Conservation (phyloP, 2,329 filamentous ascomycete genomes). For the Fusarium nisikadoi region DNA sequence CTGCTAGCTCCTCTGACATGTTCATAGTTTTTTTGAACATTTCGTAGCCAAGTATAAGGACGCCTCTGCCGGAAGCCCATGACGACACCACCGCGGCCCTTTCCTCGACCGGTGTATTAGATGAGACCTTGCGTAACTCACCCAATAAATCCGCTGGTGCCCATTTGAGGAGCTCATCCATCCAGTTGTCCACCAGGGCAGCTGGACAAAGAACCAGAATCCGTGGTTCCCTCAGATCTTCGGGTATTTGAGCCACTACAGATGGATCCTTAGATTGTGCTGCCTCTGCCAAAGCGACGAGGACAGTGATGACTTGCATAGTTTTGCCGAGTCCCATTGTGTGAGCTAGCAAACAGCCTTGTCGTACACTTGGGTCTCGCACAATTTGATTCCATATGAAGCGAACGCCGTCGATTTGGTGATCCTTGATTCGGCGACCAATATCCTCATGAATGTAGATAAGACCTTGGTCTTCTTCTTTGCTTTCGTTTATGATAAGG, state of each 20-base stretch:
- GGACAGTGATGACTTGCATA: slow-evolving; percentile 88
- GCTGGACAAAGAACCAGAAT: slow-evolving; percentile 82
- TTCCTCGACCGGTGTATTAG: slow-evolving; percentile 47
- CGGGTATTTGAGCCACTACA: slow-evolving; percentile 74
- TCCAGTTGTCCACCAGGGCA: slow-evolving; percentile 82
- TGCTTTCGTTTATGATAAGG: slow-evolving; percentile 75
- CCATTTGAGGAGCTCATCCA: slow-evolving; percentile 80
- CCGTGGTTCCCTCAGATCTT: slow-evolving; percentile 68
- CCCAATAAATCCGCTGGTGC: slow-evolving; percentile 66
- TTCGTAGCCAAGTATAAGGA: slow-evolving; percentile 80
- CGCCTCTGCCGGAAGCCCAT: slow-evolving; percentile 75
- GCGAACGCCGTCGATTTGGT: slow-evolving; percentile 83
- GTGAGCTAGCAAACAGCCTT: slow-evolving; percentile 86
- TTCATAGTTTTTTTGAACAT: slow-evolving; percentile 65
- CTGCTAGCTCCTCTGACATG: slow-evolving; percentile 47
- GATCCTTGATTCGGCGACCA: slow-evolving; percentile 74
- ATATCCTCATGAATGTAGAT: slow-evolving; percentile 75
- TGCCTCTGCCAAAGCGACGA: slow-evolving; percentile 78
- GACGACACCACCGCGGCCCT: slow-evolving; percentile 59
- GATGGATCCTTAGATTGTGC: slow-evolving; percentile 66
- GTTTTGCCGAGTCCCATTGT: slow-evolving; percentile 95
- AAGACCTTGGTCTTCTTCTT: slow-evolving; percentile 67
- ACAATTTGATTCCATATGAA: slow-evolving; percentile 92
- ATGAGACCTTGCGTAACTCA: slow-evolving; percentile 64
- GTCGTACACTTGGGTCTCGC: slow-evolving; percentile 63